Percentiles rank a stretch among this genome's conserved stretches.
Conservation (phyloP, 2,329 filamentous ascomycete genomes). For the Teratosphaeria epicoccoides region DNA sequence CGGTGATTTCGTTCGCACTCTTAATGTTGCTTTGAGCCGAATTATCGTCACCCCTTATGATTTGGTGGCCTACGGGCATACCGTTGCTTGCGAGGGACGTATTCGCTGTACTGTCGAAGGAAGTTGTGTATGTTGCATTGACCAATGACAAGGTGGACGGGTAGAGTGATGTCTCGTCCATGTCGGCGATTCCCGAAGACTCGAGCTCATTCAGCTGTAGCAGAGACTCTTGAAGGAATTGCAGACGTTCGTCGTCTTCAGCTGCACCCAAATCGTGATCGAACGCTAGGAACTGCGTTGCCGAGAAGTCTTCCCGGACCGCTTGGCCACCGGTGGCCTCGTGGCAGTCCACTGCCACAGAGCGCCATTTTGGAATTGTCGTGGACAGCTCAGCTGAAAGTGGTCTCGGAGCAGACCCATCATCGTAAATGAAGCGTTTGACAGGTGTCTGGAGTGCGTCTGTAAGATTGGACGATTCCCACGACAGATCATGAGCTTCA, state of each 20-base stretch:
- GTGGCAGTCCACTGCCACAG: not conserved
- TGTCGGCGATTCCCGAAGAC: slow-evolving; percentile 46
- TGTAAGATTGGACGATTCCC: slow-evolving; percentile 43
- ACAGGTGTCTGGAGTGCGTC: slow-evolving; percentile 29
- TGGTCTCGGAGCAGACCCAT: not conserved
- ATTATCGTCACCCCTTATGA: slow-evolving; percentile 1
- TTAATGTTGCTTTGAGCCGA: not conserved
- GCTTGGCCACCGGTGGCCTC: not conserved
- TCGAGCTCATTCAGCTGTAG: slow-evolving; percentile 55
- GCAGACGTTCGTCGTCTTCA: slow-evolving; percentile 27
- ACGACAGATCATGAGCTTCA: slow-evolving; percentile 41
- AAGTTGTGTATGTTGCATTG: slow-evolving; percentile 18
- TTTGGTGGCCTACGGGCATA: slow-evolving; percentile 1
- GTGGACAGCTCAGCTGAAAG: not conserved
- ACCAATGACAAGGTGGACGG: slow-evolving; percentile 8
- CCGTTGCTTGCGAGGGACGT: not conserved
- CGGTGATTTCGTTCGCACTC: slow-evolving; percentile 34
- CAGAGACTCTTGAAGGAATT: slow-evolving; percentile 72
- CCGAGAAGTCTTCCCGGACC: not conserved
- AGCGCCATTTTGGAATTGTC: not conserved
- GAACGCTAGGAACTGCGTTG: slow-evolving; percentile 23
- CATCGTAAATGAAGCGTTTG: slow-evolving; percentile 11
- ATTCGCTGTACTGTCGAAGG: slow-evolving; percentile 13
- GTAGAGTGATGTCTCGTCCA: slow-evolving; percentile 7
- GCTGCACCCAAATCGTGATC: slow-evolving; percentile 1